These are phyloP conservation scores for Heliosperma pusillum DNA, from an alignment of 148 eudicot species.

Conservation along the genomic window DNA sequence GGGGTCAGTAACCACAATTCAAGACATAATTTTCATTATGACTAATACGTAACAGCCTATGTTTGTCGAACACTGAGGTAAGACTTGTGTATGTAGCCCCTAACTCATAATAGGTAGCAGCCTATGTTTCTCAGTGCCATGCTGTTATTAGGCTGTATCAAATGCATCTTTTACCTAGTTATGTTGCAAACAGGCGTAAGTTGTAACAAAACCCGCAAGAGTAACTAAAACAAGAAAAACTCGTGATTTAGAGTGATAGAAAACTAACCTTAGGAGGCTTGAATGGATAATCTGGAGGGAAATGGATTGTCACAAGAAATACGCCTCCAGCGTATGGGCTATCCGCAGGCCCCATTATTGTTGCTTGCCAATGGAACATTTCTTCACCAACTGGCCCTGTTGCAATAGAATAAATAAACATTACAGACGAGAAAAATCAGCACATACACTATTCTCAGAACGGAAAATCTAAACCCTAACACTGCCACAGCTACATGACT, in stretches of 20 bases:
- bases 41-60: neutral
- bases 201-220: neutral
- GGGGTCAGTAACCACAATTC: neutral
- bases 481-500: neutral
- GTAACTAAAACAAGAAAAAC: neutral
- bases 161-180: too few species aligned
- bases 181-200: too few species aligned
- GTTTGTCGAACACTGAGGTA: neutral
- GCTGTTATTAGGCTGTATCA: too few species aligned
- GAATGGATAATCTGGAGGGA: conserved; percentile 37
- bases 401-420: neutral
- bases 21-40: neutral
- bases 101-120: too few species aligned
- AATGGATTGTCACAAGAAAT: conserved; percentile 31
- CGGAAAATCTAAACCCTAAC: neutral
- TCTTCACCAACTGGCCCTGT: conserved; percentile 38
- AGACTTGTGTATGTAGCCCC: too few species aligned
- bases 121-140: too few species aligned
- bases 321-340: conserved; percentile 37
- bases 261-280: conserved; percentile 34
- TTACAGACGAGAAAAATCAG: neutral
- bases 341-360: conserved; percentile 37
- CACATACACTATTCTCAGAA: neutral
- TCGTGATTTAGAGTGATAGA: neutral
- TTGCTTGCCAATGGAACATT: conserved; percentile 40